phyloP scores from a whole-genome alignment of 257 asterid genomes.

The Ocimum tenuiflorum region DNA sequence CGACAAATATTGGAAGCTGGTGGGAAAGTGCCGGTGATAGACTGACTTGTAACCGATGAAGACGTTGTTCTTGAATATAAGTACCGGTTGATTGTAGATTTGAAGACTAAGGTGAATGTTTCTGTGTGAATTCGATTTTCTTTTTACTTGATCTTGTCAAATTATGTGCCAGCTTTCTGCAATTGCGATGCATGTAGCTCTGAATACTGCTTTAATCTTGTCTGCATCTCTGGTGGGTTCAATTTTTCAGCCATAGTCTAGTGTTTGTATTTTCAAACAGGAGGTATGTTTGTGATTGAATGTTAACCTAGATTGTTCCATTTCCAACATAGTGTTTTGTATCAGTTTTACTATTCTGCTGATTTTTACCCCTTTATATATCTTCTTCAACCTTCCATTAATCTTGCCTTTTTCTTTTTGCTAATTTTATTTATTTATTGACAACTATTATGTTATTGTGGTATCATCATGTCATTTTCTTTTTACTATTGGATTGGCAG shows the following conservation, averaged over 20 bases:
- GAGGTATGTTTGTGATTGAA: not conserved
- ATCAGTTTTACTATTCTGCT: too few relatives aligned
- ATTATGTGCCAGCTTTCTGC: not conserved
- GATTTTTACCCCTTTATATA: too few relatives aligned
- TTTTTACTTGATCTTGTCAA: too few relatives aligned
- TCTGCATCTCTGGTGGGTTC: not conserved
- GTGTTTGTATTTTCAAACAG: not conserved
- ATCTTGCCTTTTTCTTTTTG: too few relatives aligned
- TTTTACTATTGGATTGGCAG: too few relatives aligned
- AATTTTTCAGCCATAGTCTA: not conserved
- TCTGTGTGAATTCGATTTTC: not conserved
- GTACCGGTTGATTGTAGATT: slow-evolving; percentile 17
- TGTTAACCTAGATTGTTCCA: not conserved
- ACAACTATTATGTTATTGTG: too few relatives aligned
- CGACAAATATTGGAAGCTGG: slow-evolving; percentile 75
- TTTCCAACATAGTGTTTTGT: too few relatives aligned
- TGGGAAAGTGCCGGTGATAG: slow-evolving; percentile 48
- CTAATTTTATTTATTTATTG: too few relatives aligned
- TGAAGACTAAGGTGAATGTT: not conserved
- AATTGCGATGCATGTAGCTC: slow-evolving; percentile 16
- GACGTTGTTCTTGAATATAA: slow-evolving; percentile 12
- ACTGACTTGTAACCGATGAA: slow-evolving; percentile 5
- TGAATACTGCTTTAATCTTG: not conserved
- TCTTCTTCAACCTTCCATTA: too few relatives aligned
- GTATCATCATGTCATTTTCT: too few relatives aligned